Conservation (phyloP, 345 rosid genomes). For the Lepidium didymum region DNA sequence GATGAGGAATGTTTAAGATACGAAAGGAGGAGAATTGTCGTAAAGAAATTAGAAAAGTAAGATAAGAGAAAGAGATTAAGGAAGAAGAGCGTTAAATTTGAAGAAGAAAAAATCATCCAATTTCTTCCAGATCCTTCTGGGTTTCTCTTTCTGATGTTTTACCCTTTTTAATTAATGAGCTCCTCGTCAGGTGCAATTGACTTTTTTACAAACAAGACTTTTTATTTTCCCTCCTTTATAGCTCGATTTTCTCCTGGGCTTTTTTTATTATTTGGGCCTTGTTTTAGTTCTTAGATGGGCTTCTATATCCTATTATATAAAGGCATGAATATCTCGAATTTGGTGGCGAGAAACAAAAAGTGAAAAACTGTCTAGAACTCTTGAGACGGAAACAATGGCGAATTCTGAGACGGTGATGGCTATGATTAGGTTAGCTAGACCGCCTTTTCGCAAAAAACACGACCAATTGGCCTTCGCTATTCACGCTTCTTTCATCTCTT, state of each 20-base stretch:
- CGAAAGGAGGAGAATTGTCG: constrained; percentile 7
- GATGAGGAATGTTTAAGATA: not conserved
- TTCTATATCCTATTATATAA: too few relatives aligned
- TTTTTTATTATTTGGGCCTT: not conserved
- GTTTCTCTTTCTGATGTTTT: not conserved
- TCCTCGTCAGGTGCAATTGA: not conserved
- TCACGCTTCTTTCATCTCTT: constrained; percentile 59
- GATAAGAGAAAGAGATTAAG: not conserved
- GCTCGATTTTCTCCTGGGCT: not conserved
- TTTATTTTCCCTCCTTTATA: not conserved
- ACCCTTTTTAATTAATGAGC: not conserved
- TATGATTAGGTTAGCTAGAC: constrained; percentile 59
- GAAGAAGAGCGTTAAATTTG: not conserved
- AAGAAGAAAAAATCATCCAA: not conserved
- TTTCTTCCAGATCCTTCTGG: constrained; percentile 14
- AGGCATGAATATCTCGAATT: too few relatives aligned
- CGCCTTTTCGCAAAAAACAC: constrained; percentile 45
- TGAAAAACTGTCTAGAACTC: too few relatives aligned
- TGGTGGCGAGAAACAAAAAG: too few relatives aligned
- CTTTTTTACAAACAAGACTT: not conserved
- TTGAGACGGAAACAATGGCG: constrained; percentile 27
- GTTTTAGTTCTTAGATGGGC: not conserved
- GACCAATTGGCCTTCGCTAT: constrained; percentile 68
- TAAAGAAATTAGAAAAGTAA: not conserved
- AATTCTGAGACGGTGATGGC: constrained; percentile 54